Evolutionary conservation across 768 basidiomycete genomes (phyloP).

Genomic region (Podaxis mareebaensis): DNA sequence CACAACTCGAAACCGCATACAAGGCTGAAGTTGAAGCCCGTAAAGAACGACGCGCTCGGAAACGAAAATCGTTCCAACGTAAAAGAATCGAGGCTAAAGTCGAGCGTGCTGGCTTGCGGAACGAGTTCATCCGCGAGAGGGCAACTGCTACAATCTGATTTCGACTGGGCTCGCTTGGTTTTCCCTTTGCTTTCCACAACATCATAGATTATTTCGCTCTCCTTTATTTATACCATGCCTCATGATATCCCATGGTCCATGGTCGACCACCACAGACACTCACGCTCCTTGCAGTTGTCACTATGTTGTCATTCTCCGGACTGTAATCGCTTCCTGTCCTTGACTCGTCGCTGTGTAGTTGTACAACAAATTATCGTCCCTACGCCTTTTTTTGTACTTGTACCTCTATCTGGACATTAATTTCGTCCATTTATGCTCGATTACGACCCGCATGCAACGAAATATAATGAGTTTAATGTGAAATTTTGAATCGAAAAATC

Average conservation of each 20-base stretch:
- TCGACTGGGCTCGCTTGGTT: not conserved
- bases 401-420: conserved; percentile 3
- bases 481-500: not conserved
- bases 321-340: not conserved
- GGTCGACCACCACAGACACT: not conserved
- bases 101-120: conserved; percentile 32
- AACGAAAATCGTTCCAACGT: conserved; percentile 31
- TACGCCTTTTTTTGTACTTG: not conserved
- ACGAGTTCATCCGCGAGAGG: conserved; percentile 25
- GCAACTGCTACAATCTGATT: not conserved
- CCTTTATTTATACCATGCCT: conserved; percentile 8
- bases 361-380: not conserved
- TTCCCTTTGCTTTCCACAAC: not conserved
- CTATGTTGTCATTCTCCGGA: not conserved
- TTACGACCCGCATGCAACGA: conserved; percentile 5
- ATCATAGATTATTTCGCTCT: not conserved
- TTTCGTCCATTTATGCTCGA: not conserved
- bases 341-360: conserved; percentile 1
- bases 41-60: conserved; percentile 24
- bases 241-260: conserved; percentile 10
- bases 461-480: conserved; percentile 9
- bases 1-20: conserved; percentile 22
- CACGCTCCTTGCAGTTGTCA: not conserved
- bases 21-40: conserved; percentile 32
- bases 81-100: conserved; percentile 35